Base-by-base conservation (phyloP, 345 rosid genomes). In the Kandelia obovata region DNA sequence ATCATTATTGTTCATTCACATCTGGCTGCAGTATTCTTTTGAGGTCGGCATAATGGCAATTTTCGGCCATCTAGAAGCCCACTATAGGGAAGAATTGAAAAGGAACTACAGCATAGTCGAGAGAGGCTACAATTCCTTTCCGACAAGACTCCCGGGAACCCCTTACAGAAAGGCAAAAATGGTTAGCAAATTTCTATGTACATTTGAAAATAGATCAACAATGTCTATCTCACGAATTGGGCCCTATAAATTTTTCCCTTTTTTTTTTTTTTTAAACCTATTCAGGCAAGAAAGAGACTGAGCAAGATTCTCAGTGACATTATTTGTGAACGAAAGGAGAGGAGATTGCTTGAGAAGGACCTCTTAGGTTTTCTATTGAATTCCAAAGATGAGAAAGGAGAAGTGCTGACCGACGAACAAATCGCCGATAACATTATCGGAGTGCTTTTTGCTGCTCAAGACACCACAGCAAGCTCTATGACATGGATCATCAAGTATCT, bases 61-160 rank as follows among this genome's bases (percentile, higher is more conserved):
- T 60, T 89, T 95, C 47, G 99, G 99, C 16, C 70, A 79, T 53
- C 78, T 91, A 82, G 92, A 84, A 55, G 67, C 57, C 15, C 78
- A 75, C 28, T 87, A 89, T 73, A 77, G 77, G 65, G 90, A 85
- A 69, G 95, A 88, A 73, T 77, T 95, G 68, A 83, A 85, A 72
- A 80, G 81, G 78, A 87, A 88, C 69, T 95, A 95, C 79, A 71
- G 76, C 74, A 84, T 83, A 61, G 75, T 95, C 1, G 96, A 88
- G 51, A 82, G 73, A 80, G 99, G 97, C 68, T 95, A 92, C 81
- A 95, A 95, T 73, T 89, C 92, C 1, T 88, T 89, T 72, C 96
- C 96, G 17, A 88, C 88, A 34, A 75, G 75, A 67, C 76, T 95
- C 19, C 97, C 99, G 0, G 99, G 96, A 75, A 86, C 93, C 64